These are phyloP conservation scores for Kodamaea kakaduensis DNA, from an alignment of 805 yeast species.

Conservation along the genomic window DNA sequence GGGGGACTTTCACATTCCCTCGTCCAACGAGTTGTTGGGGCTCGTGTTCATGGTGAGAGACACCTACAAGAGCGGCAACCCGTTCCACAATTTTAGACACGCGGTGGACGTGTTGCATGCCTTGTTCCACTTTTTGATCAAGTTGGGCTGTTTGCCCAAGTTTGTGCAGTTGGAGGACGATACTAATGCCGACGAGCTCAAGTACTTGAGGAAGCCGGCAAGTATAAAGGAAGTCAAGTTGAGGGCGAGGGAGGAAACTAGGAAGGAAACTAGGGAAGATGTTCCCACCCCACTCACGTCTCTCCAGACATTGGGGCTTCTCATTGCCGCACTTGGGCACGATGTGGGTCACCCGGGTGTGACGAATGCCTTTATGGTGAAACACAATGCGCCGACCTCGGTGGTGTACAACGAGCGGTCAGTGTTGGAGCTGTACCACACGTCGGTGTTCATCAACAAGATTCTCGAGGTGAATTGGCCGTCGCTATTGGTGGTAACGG, in stretches of 20 bases:
- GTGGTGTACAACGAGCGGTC: constrained; percentile 58
- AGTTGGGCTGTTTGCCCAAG: constrained; percentile 36
- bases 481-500: constrained; percentile 39
- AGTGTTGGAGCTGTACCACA: constrained; percentile 80
- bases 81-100: constrained; percentile 93
- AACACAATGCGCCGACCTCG: constrained; percentile 61
- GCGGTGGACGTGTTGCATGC: constrained; percentile 96
- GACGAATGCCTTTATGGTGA: constrained; percentile 68
- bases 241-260: not conserved
- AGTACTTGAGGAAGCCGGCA: constrained; percentile 1
- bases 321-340: constrained; percentile 87
- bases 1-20: constrained; percentile 7
- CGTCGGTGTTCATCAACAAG: constrained; percentile 51
- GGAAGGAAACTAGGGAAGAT: not conserved
- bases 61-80: constrained; percentile 78
- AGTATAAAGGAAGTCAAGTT: constrained; percentile 1
- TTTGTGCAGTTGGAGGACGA: constrained; percentile 34
- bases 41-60: constrained; percentile 68
- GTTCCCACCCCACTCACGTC: constrained; percentile 18
- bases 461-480: constrained; percentile 37
- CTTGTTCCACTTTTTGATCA: constrained; percentile 59
- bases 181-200: constrained; percentile 28
- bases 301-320: constrained; percentile 52
- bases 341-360: constrained; percentile 97
- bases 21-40: constrained; percentile 46